A percentile compares a stretch with the other conserved stretches of the same genome.
Evolutionary conservation across 345 rosid genomes (phyloP).

Genomic region (Syzygium aromaticum): DNA sequence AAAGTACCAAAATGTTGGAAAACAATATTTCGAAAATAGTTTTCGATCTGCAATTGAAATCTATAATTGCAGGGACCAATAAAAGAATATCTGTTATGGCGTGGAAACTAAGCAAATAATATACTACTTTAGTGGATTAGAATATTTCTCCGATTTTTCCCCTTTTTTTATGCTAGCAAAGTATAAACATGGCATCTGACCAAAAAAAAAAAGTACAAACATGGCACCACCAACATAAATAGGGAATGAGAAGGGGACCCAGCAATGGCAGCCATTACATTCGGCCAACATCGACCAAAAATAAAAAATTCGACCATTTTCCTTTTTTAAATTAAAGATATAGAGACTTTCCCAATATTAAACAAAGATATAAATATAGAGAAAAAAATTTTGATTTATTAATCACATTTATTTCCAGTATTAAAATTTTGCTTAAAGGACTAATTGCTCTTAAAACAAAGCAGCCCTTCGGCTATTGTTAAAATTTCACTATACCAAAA

Average conservation of each 20-base stretch:
- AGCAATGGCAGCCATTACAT: background rate
- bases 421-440: too few relatives aligned
- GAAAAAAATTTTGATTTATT: background rate
- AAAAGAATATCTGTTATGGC: background rate
- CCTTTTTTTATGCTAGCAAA: background rate
- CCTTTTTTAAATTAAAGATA: background rate
- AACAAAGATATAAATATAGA: background rate
- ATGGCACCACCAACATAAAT: background rate
- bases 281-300: background rate
- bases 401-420: too few relatives aligned
- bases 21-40: background rate
- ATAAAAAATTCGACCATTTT: background rate
- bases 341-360: background rate
- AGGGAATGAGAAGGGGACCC: background rate
- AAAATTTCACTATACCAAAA: background rate
- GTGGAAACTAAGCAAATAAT: background rate
- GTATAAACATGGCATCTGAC: background rate
- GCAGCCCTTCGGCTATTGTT: too few relatives aligned
- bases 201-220: background rate
- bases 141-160: background rate
- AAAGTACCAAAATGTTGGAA: background rate
- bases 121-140: background rate
- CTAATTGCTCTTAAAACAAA: too few relatives aligned
- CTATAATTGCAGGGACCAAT: background rate
- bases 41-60: too few relatives aligned